phyloP scores from a whole-genome alignment of 2,329 filamentous ascomycete species.

The Trichoderma lentiforme region DNA sequence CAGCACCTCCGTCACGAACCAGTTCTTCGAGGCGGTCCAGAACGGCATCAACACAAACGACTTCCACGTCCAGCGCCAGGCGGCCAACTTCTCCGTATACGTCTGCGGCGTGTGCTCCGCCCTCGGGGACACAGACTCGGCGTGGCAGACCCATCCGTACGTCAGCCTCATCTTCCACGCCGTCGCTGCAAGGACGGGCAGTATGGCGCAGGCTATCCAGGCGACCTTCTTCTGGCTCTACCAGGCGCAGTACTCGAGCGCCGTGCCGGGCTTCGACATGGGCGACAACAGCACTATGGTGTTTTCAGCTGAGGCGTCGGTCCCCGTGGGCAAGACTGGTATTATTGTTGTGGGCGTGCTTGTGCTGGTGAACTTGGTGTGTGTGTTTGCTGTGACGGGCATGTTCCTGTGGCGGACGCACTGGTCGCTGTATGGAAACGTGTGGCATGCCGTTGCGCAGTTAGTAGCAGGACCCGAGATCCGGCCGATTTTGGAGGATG shows the following conservation, averaged over 20 bases:
- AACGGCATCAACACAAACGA: not conserved
- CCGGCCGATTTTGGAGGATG: not conserved
- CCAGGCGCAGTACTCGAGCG: not conserved
- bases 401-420: not conserved
- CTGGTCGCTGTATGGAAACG: not conserved
- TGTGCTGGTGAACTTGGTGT: not conserved
- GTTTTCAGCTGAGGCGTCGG: not conserved
- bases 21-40: not conserved
- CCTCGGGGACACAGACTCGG: not conserved
- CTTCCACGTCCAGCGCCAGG: not conserved
- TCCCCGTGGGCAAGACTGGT: not conserved
- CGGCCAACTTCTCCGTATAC: not conserved
- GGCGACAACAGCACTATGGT: not conserved
- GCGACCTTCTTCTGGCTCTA: not conserved
- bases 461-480: not conserved
- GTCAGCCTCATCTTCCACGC: not conserved
- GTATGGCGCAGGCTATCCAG: not conserved
- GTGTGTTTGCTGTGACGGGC: not conserved
- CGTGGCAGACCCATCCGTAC: not conserved
- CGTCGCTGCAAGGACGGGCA: not conserved
- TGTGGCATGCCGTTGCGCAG: not conserved
- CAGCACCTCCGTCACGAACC: not conserved
- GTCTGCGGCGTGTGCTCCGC: not conserved
- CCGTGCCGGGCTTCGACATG: not conserved
- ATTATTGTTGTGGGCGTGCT: not conserved